These are phyloP conservation scores for Eutypa lata DNA, from an alignment of 2,329 filamentous ascomycete species.

Conservation along the genomic window DNA sequence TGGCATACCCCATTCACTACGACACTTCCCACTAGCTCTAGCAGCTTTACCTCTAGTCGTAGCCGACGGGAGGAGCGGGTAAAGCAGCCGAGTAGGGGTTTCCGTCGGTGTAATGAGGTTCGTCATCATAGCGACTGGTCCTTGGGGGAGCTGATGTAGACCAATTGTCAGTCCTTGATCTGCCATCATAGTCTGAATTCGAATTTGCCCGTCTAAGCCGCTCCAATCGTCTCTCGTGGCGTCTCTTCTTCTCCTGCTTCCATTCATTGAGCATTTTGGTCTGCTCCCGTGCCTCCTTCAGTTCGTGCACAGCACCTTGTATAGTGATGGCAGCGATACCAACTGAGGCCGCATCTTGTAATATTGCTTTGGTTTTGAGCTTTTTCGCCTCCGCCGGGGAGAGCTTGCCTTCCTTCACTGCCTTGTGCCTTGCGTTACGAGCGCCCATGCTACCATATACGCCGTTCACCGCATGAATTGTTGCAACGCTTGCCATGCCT, in stretches of 20 bases:
- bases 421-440: constrained; percentile 49
- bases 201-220: constrained; percentile 27
- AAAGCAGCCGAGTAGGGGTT: constrained; percentile 43
- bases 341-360: constrained; percentile 58
- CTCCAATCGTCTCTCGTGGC: constrained; percentile 47
- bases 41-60: constrained; percentile 33
- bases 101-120: constrained; percentile 44
- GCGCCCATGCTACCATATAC: constrained; percentile 59
- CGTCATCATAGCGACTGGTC: constrained; percentile 38
- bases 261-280: constrained; percentile 47
- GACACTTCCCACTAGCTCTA: background rate
- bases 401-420: constrained; percentile 52
- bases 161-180: constrained; percentile 44
- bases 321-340: constrained; percentile 57
- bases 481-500: constrained; percentile 55
- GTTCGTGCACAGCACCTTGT: constrained; percentile 52
- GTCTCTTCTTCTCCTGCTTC: constrained; percentile 44
- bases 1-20: background rate
- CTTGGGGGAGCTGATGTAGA: constrained; percentile 38
- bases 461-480: constrained; percentile 57
- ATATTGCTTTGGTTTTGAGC: constrained; percentile 53
- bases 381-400: constrained; percentile 51
- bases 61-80: constrained; percentile 38
- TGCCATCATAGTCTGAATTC: constrained; percentile 22
- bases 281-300: constrained; percentile 54